phyloP scores from a whole-genome alignment of 129 eudicot species.

The Kitagawia praeruptora region DNA sequence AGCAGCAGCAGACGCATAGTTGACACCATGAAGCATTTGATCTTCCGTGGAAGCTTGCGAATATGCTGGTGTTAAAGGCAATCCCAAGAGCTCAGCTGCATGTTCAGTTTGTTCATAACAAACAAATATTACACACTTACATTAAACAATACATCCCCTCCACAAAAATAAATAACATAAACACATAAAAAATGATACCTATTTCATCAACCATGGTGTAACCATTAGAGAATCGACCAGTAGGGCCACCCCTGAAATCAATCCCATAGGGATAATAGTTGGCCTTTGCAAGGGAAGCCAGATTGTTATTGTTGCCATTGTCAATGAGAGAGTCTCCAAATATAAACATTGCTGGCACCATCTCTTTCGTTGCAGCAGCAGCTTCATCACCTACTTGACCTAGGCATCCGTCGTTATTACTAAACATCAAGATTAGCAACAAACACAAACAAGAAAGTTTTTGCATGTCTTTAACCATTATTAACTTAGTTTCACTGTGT shows the following conservation, averaged over 20 bases:
- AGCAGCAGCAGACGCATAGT: slow-evolving; percentile 95
- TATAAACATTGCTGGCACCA: slow-evolving; percentile 80
- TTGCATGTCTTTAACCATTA: background rate
- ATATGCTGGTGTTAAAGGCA: slow-evolving; percentile 67
- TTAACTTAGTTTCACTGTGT: background rate
- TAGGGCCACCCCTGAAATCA: slow-evolving; percentile 66
- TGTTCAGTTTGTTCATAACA: background rate
- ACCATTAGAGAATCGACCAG: slow-evolving; percentile 86
- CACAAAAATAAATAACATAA: background rate
- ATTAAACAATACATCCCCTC: background rate
- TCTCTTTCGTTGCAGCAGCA: slow-evolving; percentile 20
- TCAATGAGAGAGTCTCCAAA: slow-evolving; percentile 89
- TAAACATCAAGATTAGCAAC: slow-evolving; percentile 17
- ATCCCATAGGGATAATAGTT: slow-evolving; percentile 89
- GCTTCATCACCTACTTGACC: slow-evolving; percentile 18
- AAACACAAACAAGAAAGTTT: slow-evolving; percentile 22
- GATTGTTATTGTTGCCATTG: slow-evolving; percentile 74
- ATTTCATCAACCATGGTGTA: slow-evolving; percentile 85
- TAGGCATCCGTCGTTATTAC: background rate
- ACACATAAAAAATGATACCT: slow-evolving; percentile 17
- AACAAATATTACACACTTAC: background rate
- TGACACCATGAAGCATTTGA: slow-evolving; percentile 62
- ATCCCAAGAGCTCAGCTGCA: slow-evolving; percentile 73
- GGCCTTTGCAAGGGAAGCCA: slow-evolving; percentile 79
- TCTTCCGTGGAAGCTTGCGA: slow-evolving; percentile 50